Conservation (phyloP, 2,329 filamentous ascomycete genomes). For the Triangularia setosa region DNA sequence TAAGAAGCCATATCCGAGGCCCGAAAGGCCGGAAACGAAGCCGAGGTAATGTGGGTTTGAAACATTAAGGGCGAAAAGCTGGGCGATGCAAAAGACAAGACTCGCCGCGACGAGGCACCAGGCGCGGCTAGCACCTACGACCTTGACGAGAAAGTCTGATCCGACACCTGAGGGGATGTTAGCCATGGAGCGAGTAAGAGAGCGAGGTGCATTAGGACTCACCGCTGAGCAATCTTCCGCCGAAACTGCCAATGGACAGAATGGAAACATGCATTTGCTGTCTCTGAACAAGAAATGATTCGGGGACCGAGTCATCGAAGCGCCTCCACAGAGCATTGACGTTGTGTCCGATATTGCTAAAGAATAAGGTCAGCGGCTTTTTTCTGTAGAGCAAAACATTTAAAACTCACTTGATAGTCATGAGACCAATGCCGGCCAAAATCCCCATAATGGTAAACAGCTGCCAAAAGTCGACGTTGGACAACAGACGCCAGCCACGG, state of each 20-base stretch:
- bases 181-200: background rate
- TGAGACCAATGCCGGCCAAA: constrained; percentile 88
- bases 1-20: constrained; percentile 85
- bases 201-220: too few species aligned
- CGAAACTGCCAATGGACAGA: constrained; percentile 82
- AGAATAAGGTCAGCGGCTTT: constrained; percentile 3
- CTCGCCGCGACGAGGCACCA: constrained; percentile 86
- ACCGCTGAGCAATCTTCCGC: constrained; percentile 75
- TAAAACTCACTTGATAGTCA: constrained; percentile 90
- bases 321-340: constrained; percentile 83
- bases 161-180: constrained; percentile 60
- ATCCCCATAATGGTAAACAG: constrained; percentile 83
- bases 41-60: constrained; percentile 73
- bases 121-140: constrained; percentile 72
- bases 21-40: constrained; percentile 76
- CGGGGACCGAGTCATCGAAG: constrained; percentile 68
- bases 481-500: constrained; percentile 72
- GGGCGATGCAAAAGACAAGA: constrained; percentile 72
- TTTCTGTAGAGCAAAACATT: background rate
- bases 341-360: constrained; percentile 89
- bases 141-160: constrained; percentile 84
- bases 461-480: constrained; percentile 81
- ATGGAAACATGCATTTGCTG: constrained; percentile 94
- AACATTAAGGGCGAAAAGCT: constrained; percentile 71
- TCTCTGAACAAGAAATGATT: constrained; percentile 71